Percentiles rank a stretch among this genome's conserved stretches.
phyloP scores from a whole-genome alignment of 345 rosid species.

The Arabis alpina region DNA sequence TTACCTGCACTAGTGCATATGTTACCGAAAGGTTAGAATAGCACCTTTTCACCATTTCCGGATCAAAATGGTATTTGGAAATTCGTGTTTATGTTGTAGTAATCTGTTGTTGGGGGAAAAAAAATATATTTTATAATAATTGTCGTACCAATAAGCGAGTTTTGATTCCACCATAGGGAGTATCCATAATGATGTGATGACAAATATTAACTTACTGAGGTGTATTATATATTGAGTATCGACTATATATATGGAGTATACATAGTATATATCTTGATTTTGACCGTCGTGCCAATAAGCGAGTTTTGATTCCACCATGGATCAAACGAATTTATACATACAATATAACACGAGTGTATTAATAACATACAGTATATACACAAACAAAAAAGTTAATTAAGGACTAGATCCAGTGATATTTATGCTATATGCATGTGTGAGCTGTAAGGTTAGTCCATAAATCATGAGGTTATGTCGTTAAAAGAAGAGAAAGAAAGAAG shows the following conservation, averaged over 20 bases:
- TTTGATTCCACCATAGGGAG: not conserved
- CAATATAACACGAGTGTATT: not conserved
- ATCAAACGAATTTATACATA: not conserved
- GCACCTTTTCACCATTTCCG: too few species aligned
- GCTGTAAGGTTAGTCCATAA: slow-evolving; percentile 44
- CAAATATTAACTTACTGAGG: not conserved
- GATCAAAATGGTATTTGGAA: too few species aligned
- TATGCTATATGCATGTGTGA: slow-evolving; percentile 38
- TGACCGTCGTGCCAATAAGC: not conserved
- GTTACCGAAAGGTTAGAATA: too few species aligned
- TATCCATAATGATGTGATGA: not conserved
- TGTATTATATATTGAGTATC: not conserved
- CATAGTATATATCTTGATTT: not conserved
- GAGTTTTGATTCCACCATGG: slow-evolving; percentile 13
- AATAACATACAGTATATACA: not conserved
- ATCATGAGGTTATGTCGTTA: slow-evolving; percentile 42
- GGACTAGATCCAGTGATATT: slow-evolving; percentile 20
- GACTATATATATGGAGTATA: not conserved
- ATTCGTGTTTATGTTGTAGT: too few species aligned
- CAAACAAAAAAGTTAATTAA: not conserved
- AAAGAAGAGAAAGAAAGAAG: slow-evolving; percentile 41
- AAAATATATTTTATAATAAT: too few species aligned
- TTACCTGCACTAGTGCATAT: too few species aligned
- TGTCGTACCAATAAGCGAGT: too few species aligned
- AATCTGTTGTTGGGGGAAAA: too few species aligned